Base-by-base conservation (phyloP, 2,329 filamentous ascomycete species). In the Diaporthe sp. region DNA sequence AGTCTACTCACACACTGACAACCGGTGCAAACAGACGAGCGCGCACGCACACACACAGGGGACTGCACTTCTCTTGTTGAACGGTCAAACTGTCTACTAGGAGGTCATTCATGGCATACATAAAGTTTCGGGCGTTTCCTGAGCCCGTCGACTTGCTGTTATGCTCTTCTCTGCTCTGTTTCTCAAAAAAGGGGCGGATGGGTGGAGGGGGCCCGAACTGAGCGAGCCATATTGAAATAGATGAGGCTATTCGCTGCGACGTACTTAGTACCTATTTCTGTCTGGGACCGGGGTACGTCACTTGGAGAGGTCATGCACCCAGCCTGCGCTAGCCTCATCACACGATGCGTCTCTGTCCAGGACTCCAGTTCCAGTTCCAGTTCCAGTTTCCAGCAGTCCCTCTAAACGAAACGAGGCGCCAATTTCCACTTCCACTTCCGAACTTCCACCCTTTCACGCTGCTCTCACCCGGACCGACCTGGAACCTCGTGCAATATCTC, bases 341-440 rank as follows among this genome's bases (percentile, higher is more conserved):
- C 71, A 73, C 71, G 71, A 73, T 73, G 71, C 71, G 70, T 73
- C 70, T 39, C 62, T 53, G 46, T 39, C 44, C 62, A 68, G 62
- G 62, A 68, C 46, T 67, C 62, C 44, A 53, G 46, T 53, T 53
- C 62, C 62, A 53, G 25, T 25, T 25, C 25, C 25, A 31, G 59
- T 53, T 53, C 65, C 62, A 53, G 42, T 57, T 49, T 46, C 61
- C 61, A 67, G 61, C 61, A 67, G 70, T 73, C 58, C 71, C 71
- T 77, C 75, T 75, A 77, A 77, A 77, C 73, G 61, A 75, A 77
- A 77, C 75, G 73, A 73, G 69, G 73, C 75, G 73, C 75, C 75
- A 75, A 73, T 77, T 75, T 73, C 68, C 59, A 75, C 46, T 73
- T 69, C 28, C 61, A 62, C 49, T 61, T 46, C 69, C 46, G 17